Conservation (phyloP, 257 asterid genomes). For the Parsonsia alboflavescens region DNA sequence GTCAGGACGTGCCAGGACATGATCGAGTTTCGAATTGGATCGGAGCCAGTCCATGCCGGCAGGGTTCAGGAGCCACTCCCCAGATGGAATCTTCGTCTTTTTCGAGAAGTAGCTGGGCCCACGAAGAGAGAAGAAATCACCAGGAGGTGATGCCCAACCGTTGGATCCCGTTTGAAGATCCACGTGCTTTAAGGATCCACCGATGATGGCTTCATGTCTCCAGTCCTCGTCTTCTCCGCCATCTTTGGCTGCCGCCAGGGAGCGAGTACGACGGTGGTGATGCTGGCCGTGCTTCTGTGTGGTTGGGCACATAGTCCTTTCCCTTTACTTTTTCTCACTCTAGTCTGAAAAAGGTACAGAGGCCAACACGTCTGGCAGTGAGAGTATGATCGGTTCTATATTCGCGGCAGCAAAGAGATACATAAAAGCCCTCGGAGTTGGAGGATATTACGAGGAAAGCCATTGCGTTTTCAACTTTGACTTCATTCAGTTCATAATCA, state of each 20-base stretch:
- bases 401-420: no score
- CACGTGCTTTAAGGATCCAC: slow-evolving; percentile 72
- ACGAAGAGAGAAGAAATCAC: slow-evolving; percentile 64
- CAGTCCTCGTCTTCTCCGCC: slow-evolving; percentile 36
- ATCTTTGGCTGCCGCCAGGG: slow-evolving; percentile 22
- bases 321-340: background rate
- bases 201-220: slow-evolving; percentile 56
- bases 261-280: slow-evolving; percentile 18
- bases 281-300: slow-evolving; percentile 41
- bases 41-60: slow-evolving; percentile 97
- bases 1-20: slow-evolving; percentile 72
- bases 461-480: background rate
- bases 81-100: slow-evolving; percentile 56
- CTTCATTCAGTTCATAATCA: no score
- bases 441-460: no score
- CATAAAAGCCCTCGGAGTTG: no score
- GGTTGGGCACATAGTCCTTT: slow-evolving; percentile 41
- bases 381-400: no score
- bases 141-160: slow-evolving; percentile 98
- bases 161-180: slow-evolving; percentile 65
- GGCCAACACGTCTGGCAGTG: background rate
- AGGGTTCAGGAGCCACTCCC: slow-evolving; percentile 63
- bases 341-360: background rate
- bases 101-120: slow-evolving; percentile 62
- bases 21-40: slow-evolving; percentile 74